phyloP scores from a whole-genome alignment of 257 asterid genomes.

The Phtheirospermum japonicum region DNA sequence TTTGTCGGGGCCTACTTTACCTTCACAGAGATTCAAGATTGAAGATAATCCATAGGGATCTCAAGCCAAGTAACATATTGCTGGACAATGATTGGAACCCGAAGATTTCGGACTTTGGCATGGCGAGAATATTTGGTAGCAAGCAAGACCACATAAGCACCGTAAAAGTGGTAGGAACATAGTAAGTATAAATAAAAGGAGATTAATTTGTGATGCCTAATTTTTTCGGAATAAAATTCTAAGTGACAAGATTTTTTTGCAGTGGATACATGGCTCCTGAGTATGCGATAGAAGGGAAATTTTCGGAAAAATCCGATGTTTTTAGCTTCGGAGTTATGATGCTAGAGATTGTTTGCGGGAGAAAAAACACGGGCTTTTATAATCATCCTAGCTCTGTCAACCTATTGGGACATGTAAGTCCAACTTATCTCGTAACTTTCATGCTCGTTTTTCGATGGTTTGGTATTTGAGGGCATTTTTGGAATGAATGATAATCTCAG shows the following conservation, averaged over 20 bases:
- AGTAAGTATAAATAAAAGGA: conserved; percentile 1
- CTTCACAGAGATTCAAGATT: conserved; percentile 19
- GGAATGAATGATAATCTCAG: conserved; percentile 29
- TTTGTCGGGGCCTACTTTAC: conserved; percentile 19
- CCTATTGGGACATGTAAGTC: conserved; percentile 24
- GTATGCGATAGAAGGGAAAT: conserved; percentile 5
- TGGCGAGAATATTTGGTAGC: conserved; percentile 16
- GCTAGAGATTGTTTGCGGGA: conserved; percentile 19
- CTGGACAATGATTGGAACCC: conserved; percentile 18
- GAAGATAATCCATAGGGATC: conserved; percentile 6
- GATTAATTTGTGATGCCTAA: not conserved
- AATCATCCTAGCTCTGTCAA: conserved; percentile 6
- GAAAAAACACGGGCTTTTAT: conserved; percentile 19
- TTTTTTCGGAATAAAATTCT: not conserved
- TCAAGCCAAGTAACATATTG: conserved; percentile 15
- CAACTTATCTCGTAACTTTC: too few species aligned
- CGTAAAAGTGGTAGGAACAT: conserved; percentile 21
- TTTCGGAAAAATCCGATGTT: conserved; percentile 14
- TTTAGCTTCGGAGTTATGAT: conserved; percentile 23
- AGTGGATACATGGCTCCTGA: conserved; percentile 19
- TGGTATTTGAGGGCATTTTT: too few species aligned
- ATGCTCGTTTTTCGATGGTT: too few species aligned
- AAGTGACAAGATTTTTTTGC: not conserved
- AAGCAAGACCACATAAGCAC: conserved; percentile 20
- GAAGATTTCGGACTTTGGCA: conserved; percentile 18